Conservation (phyloP, 257 asterid species). For the Scutellaria baicalensis region DNA sequence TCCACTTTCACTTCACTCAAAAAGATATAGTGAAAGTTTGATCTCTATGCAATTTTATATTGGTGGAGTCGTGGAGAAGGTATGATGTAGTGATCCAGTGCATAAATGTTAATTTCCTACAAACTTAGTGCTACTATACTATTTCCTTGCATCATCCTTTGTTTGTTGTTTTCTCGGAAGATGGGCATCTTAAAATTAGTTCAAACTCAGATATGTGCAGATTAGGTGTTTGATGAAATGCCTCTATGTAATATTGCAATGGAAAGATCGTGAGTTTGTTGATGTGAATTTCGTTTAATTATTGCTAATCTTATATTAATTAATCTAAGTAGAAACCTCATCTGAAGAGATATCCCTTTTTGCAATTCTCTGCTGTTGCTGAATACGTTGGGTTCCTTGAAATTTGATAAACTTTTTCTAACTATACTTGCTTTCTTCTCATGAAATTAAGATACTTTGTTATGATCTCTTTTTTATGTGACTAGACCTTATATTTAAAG, state of each 20-base stretch:
- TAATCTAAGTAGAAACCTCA: background rate
- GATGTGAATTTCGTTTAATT: conserved; percentile 11
- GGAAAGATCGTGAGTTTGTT: background rate
- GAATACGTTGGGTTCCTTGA: background rate
- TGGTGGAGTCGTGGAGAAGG: too few species aligned
- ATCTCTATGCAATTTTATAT: too few species aligned
- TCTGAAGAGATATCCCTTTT: background rate
- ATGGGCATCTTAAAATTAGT: too few species aligned
- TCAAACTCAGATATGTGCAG: too few species aligned
- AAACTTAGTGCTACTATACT: too few species aligned
- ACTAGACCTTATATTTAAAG: background rate
- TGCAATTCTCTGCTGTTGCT: background rate
- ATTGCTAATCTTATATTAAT: conserved; percentile 2
- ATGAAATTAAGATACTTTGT: background rate
- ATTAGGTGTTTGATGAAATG: background rate
- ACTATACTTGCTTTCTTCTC: background rate
- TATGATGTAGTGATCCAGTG: too few species aligned
- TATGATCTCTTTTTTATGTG: conserved; percentile 11
- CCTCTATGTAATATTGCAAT: too few species aligned
- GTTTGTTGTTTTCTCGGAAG: too few species aligned
- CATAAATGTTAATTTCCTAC: too few species aligned
- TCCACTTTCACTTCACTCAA: too few species aligned
- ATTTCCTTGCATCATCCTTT: too few species aligned
- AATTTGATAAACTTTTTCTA: background rate
- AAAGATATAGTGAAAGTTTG: too few species aligned